A percentile compares a stretch with the other conserved stretches of the same genome.
Conservation (phyloP, 139 green algal species). For the Raphidocelis subcapitata region DNA sequence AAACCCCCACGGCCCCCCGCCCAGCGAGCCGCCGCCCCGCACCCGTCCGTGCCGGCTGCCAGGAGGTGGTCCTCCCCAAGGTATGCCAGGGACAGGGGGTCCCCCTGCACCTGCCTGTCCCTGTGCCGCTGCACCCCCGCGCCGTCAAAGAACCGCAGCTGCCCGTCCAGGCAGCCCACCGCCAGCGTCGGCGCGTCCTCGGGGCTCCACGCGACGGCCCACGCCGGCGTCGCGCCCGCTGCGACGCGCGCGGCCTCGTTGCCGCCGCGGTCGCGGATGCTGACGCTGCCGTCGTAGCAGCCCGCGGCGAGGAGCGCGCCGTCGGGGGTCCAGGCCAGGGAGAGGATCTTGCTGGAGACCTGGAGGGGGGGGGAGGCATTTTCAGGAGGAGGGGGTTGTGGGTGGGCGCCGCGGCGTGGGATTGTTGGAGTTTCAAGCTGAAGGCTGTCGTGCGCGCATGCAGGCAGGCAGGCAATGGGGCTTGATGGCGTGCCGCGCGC, state of each 20-base stretch:
- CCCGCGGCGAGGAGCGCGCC: constrained; percentile 76
- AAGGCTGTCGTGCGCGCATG: not conserved
- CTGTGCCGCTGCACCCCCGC: constrained; percentile 62
- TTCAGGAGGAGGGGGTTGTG: not conserved
- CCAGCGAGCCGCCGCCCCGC: too few relatives aligned
- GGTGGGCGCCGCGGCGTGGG: not conserved
- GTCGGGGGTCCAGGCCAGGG: constrained; percentile 73
- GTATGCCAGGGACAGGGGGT: constrained; percentile 60
- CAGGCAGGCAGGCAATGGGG: not conserved
- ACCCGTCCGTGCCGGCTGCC: constrained; percentile 65
- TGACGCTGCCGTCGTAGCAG: constrained; percentile 70
- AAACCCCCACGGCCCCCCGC: too few relatives aligned
- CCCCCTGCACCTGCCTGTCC: constrained; percentile 55
- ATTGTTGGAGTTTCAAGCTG: not conserved
- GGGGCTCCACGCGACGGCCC: constrained; percentile 66
- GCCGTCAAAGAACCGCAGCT: constrained; percentile 70
- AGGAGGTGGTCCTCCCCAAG: constrained; percentile 68
- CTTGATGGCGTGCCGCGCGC: not conserved
- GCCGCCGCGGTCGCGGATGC: constrained; percentile 72
- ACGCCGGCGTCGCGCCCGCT: constrained; percentile 58
- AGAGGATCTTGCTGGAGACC: constrained; percentile 64
- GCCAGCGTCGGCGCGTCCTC: constrained; percentile 43
- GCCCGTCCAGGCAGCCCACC: constrained; percentile 73
- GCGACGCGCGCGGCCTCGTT: constrained; percentile 68
- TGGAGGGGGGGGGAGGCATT: constrained; percentile 16